Evolutionary conservation across 2,329 filamentous ascomycete genomes (phyloP).

Genomic region (Dothistroma septosporum): DNA sequence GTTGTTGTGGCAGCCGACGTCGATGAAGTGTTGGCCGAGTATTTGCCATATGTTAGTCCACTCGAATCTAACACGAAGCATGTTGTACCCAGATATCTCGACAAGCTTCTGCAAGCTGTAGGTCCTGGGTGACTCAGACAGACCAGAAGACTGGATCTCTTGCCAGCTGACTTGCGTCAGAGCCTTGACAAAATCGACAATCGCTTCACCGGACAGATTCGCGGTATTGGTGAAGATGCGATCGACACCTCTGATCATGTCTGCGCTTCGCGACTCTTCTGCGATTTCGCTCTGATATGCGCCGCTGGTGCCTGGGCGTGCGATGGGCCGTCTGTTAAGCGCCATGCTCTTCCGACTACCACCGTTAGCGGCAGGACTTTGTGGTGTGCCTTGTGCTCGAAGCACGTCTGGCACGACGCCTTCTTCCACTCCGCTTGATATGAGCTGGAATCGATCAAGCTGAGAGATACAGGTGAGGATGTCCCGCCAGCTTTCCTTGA

Average conservation of each 20-base stretch:
- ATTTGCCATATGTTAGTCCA: constrained; percentile 98
- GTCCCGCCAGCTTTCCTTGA: constrained; percentile 91
- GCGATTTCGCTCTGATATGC: constrained; percentile 73
- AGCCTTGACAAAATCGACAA: constrained; percentile 89
- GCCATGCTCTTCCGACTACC: constrained; percentile 47
- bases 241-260: constrained; percentile 89
- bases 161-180: constrained; percentile 97
- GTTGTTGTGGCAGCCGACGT: constrained; percentile 93
- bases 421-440: constrained; percentile 92
- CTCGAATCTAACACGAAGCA: constrained; percentile 95
- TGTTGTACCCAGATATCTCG: constrained; percentile 99
- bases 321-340: constrained; percentile 51
- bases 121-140: constrained; percentile 90
- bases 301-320: constrained; percentile 38
- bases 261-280: constrained; percentile 84
- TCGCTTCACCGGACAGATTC: constrained; percentile 86
- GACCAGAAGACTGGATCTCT: constrained; percentile 94
- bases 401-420: constrained; percentile 88
- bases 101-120: constrained; percentile 98
- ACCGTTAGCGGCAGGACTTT: constrained; percentile 16
- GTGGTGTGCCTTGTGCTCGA: constrained; percentile 50
- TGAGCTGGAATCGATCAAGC: constrained; percentile 88
- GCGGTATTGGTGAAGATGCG: constrained; percentile 96
- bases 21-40: constrained; percentile 96
- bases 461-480: constrained; percentile 93